Evolutionary conservation across 2,329 filamentous ascomycete genomes (phyloP), one percentile per base, ranked within the genome.

Genomic region (Venturia pyrina): DNA sequence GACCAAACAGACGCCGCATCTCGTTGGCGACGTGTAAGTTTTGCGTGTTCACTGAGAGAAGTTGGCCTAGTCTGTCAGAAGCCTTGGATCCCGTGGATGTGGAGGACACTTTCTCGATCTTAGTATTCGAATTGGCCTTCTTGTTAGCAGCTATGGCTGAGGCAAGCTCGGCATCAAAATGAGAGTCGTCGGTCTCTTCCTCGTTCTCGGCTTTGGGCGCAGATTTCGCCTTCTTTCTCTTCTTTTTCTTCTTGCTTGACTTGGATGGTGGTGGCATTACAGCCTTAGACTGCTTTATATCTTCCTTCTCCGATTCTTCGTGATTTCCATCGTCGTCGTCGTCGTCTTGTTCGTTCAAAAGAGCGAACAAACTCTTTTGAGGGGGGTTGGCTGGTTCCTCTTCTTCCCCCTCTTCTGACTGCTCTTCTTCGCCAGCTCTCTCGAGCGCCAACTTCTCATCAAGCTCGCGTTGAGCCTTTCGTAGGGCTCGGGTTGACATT

Each of bases 11-110:
- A 69, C 83, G 85, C 66, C 86, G 88, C 91, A 99, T 97, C 78
- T 99, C 95, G 72, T 96, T 96, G 44, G 88, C 82, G 8, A 90
- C 90, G 73, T 93, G 93, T 13, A 99, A 83, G 70, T 92, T 86
- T 69, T 89, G 84, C 0, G 87, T 85, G 70, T 89, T 87, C 63
- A 90, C 79, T 2, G 82, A 78, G 0, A 90, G 78, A 15, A 89
- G 75, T 24, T 81, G 74, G 67, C 78, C 76, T 74, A 84, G 11
- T 59, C 32, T 37, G 32, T 59, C 53, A 59, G 53, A 37, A 68
- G 79, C 80, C 80, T 62, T 83, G 76, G 60, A 78, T 73, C 63
- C 77, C 64, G 76, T 74, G 66, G 76, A 74, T 32, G 73, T 66
- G 11, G 69, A 59, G n/a, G 65, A 72, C 50, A 74, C 74, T 43